Evolutionary conservation across 352 stramenopile species (phyloP).

Genomic region (Pythium rhizo-oryzae): DNA sequence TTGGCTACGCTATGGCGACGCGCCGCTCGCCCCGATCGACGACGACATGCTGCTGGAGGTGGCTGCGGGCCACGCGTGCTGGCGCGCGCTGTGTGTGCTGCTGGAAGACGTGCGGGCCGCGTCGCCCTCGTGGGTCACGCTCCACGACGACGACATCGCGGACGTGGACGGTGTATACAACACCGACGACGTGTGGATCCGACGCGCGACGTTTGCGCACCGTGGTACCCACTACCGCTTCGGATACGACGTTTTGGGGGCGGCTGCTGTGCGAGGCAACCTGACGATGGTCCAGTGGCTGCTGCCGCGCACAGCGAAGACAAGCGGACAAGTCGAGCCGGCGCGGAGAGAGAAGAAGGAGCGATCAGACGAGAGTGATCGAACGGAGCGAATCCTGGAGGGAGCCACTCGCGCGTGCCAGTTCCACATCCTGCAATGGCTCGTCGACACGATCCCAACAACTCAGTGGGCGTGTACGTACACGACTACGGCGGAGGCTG

Average conservation of each 20-base stretch:
- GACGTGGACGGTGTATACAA: background rate
- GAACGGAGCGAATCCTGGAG: background rate
- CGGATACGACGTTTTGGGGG: background rate
- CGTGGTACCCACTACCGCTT: background rate
- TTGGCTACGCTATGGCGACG: background rate
- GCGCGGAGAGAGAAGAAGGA: background rate
- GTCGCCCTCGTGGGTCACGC: background rate
- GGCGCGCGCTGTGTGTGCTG: background rate
- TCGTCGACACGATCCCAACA: background rate
- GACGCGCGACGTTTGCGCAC: background rate
- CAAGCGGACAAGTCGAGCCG: background rate
- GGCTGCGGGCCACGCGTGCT: background rate
- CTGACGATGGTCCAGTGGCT: background rate
- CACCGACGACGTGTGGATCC: too few relatives aligned
- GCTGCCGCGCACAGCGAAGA: background rate
- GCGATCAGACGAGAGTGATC: too few relatives aligned
- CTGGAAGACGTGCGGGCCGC: background rate
- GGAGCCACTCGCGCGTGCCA: background rate
- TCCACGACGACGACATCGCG: background rate
- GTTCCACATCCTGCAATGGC: background rate
- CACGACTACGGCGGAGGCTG: background rate
- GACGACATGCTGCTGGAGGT: background rate
- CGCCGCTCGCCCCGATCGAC: background rate
- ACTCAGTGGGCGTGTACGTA: background rate
- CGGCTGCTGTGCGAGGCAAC: background rate